Base-by-base conservation (phyloP, 257 asterid genomes). In the Salvia rosmarinus region DNA sequence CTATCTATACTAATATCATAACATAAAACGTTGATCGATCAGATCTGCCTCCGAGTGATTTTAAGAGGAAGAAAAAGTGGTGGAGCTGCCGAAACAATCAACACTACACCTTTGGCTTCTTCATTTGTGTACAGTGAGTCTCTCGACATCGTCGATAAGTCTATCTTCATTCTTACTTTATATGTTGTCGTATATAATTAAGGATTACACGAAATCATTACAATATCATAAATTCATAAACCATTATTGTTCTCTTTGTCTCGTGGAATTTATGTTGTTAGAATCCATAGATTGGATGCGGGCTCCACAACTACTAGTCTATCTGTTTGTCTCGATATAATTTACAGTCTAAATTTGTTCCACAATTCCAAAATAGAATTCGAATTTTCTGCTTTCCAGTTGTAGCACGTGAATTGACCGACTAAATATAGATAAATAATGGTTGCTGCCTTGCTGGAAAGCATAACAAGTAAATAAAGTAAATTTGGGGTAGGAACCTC, bases 21-120 rank as follows among this genome's bases (percentile, higher is more conserved):
- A n/a, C n/a, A n/a, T n/a, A n/a, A n/a, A n/a, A n/a, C n/a, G n/a
- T n/a, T n/a, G n/a, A n/a, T n/a, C n/a, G n/a, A n/a, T n/a, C n/a
- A 91, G 99, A 94, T 80, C 44, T 85, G 67, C 87, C 87, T 56
- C 84, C 85, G 20, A 75, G 75, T 61, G 95, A 89, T 54, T 76
- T 74, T 46, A 89, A 86, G 90, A 88, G 88, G 85, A 90, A 90
- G 89, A 93, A 89, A 70, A 95, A 82, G 84, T 91, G 96, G 96
- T 87, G 98, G 99, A 84, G 61, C 82, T 88, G 91, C 34, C 68
- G 98, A 63, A 88, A 89, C 87, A 88, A 87, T 85, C 79, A 85
- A 14, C 9, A 21, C 54, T 46, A 6, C 20, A n/a, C 20, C 57
- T 23, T 9, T 25, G 21, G 80, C 35, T 42, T n/a, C n/a, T n/a